phyloP scores from a whole-genome alignment of 2,329 filamentous ascomycete species.

The Leptosphaerulina australis region DNA sequence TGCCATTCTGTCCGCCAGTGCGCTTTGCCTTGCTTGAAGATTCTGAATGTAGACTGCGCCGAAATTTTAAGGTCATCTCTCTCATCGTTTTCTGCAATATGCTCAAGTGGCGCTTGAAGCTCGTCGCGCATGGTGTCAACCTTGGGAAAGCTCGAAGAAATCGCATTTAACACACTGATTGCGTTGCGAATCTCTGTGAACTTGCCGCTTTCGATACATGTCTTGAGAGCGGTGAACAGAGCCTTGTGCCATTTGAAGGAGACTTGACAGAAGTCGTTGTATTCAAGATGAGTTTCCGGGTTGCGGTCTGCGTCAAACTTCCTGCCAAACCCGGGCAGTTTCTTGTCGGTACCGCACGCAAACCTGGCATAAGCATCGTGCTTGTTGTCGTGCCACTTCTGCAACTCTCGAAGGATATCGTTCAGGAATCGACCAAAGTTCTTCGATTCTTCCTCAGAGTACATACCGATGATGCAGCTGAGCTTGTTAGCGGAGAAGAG shows the following conservation, averaged over 20 bases:
- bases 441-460: conserved; percentile 87
- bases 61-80: conserved; percentile 77
- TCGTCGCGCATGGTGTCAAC: conserved; percentile 84
- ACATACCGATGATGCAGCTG: conserved; percentile 82
- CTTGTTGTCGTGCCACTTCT: conserved; percentile 82
- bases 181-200: conserved; percentile 99
- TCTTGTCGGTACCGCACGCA: conserved; percentile 69
- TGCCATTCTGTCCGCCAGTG: conserved; percentile 77
- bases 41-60: conserved; percentile 72
- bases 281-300: conserved; percentile 74
- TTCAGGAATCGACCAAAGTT: conserved; percentile 91
- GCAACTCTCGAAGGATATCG: conserved; percentile 78
- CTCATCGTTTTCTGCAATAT: conserved; percentile 61
- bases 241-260: conserved; percentile 91
- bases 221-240: conserved; percentile 77
- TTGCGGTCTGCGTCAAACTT: conserved; percentile 73
- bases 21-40: conserved; percentile 69
- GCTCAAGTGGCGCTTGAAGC: conserved; percentile 69
- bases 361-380: conserved; percentile 76
- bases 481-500: conserved; percentile 84
- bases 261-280: conserved; percentile 82
- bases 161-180: conserved; percentile 82
- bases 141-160: conserved; percentile 83
- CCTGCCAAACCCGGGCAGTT: conserved; percentile 79
- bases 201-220: conserved; percentile 79